Base-by-base conservation (phyloP, 2,329 filamentous ascomycete genomes). In the Piedraia hortae region DNA sequence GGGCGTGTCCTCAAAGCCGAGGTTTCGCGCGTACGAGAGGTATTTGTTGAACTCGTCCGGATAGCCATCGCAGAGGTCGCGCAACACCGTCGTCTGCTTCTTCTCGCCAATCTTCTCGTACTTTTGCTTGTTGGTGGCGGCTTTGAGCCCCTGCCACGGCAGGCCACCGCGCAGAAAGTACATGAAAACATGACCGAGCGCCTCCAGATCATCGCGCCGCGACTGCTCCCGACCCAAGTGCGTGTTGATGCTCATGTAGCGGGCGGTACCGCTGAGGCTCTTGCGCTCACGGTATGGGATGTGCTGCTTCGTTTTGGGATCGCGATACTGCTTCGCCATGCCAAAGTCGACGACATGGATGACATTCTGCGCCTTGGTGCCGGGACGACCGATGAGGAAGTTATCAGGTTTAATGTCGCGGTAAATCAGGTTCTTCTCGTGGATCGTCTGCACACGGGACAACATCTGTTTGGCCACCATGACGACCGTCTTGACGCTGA, bases 51-150 rank as follows among this genome's bases (percentile, higher is more conserved):
- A 89, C 50, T 97, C 80, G 44, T 90, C 75, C 61, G 85, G 82
- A 50, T 89, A 93, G 22, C 77, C 72, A 36, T 91, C 80, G 44
- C 82, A 93, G 9, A 97, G 63, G 38, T 97, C 85, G 54, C 91
- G 90, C 53, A 97, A 88, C 4, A 65, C 63, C 11, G 85, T 93
- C 0, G 82, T 91, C 54, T 93, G 85, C 57, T 97, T 97, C 70
- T 97, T 93, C 58, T 97, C 82, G 20, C 85, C 85, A 48, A 97
- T 97, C 61, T 93, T 93, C 53, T 97, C 85, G 45, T 97, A 97
- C 54, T 97, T 97, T 46, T 97, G 85, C 63, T 97, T 69, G 50
- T 69, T 69, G 25, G 63, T 69, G 9, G 63, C 63, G 36, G 63
- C 63, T 46, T 68, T 68, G 19, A 39, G 32, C 21, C 63, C 63